These are phyloP conservation scores for Quambalaria eucalypti DNA, from an alignment of 1,284 basidiomycete species.

Conservation along the genomic window DNA sequence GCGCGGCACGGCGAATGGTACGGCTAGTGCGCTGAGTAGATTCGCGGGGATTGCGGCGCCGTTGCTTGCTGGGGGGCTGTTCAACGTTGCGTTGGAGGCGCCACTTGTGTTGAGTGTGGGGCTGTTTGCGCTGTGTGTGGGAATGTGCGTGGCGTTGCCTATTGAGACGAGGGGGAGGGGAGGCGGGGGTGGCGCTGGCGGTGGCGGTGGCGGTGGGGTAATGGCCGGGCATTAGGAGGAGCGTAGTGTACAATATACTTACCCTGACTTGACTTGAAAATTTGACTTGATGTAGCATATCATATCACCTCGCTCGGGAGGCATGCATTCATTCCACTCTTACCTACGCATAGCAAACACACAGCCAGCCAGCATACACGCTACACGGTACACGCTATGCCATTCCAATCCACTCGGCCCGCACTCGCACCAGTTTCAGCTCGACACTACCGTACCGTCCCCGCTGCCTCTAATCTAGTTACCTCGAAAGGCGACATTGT, in stretches of 20 bases:
- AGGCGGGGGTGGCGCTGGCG: not conserved
- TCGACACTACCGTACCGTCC: too few relatives aligned
- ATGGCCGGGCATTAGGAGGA: not conserved
- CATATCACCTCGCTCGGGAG: not conserved
- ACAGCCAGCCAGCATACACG: too few relatives aligned
- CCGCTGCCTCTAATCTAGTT: too few relatives aligned
- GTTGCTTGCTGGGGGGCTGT: not conserved
- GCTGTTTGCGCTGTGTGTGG: not conserved
- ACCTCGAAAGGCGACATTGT: too few relatives aligned
- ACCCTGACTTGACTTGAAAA: too few relatives aligned
- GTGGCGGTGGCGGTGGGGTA: not conserved
- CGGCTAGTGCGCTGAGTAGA: constrained; percentile 35
- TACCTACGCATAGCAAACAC: too few relatives aligned
- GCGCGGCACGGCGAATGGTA: constrained; percentile 35
- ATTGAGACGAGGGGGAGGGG: not conserved
- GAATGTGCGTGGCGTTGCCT: not conserved
- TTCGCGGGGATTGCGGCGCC: constrained; percentile 40
- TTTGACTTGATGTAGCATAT: too few relatives aligned
- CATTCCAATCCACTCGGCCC: too few relatives aligned
- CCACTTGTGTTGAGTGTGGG: not conserved
- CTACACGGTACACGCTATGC: too few relatives aligned
- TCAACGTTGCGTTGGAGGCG: not conserved
- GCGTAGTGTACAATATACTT: too few relatives aligned
- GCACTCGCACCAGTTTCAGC: too few relatives aligned
- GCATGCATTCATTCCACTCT: not conserved